Percentiles rank a stretch among this genome's conserved stretches.
Conservation (phyloP, 768 basidiomycete species). For the Boletus edulis region DNA sequence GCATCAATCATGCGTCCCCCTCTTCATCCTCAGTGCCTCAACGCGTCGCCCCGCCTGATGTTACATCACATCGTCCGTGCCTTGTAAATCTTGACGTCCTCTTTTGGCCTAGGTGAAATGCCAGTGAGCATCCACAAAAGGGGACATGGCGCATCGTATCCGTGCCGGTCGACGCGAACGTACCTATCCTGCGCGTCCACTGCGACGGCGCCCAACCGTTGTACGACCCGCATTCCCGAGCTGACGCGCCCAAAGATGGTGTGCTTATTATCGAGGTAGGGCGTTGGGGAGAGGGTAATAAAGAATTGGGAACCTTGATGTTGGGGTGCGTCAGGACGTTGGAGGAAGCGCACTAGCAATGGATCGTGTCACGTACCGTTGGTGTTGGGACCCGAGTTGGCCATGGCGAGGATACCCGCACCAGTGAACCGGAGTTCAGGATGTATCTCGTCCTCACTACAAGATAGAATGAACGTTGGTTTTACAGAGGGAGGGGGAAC, state of each 20-base stretch:
- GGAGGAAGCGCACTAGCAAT: not conserved
- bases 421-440: constrained; percentile 93
- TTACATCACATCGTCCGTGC: constrained; percentile 36
- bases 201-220: constrained; percentile 86
- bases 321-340: constrained; percentile 13
- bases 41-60: not conserved
- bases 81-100: constrained; percentile 91
- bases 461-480: not conserved
- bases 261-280: constrained; percentile 81
- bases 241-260: constrained; percentile 91
- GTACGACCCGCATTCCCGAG: constrained; percentile 89
- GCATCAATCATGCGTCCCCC: not conserved
- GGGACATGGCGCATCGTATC: not conserved
- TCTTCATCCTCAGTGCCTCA: not conserved
- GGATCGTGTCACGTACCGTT: constrained; percentile 50
- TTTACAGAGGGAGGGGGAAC: constrained; percentile 26
- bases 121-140: not conserved
- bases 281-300: constrained; percentile 79
- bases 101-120: constrained; percentile 42
- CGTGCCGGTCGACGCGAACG: not conserved
- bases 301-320: constrained; percentile 93
- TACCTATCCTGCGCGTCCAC: constrained; percentile 84
- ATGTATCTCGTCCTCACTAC: constrained; percentile 86
- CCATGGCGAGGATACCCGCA: constrained; percentile 95
- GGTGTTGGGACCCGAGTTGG: constrained; percentile 94